phyloP scores from a whole-genome alignment of 805 yeast species.

The Ogataea glucozyma region DNA sequence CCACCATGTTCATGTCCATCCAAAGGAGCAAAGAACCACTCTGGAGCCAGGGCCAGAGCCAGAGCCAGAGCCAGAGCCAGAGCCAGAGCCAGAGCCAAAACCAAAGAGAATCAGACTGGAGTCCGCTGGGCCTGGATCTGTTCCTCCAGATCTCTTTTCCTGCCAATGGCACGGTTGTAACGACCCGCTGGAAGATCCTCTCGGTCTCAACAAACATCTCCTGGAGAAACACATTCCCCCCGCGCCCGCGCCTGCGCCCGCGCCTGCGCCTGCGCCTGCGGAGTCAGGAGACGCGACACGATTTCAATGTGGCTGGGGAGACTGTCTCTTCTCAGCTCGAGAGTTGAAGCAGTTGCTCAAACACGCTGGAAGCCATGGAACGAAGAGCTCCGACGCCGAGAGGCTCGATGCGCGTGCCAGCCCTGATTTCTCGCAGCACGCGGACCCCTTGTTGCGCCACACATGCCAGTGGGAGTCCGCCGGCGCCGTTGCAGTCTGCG shows the following conservation, averaged over 20 bases:
- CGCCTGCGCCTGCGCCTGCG: slow-evolving; percentile 1
- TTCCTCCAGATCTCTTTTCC: slow-evolving; percentile 28
- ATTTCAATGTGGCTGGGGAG: slow-evolving; percentile 74
- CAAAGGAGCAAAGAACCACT: neutral
- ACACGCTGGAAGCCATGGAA: slow-evolving; percentile 44
- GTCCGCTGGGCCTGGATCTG: too few relatives aligned
- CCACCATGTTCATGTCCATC: neutral
- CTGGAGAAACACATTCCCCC: slow-evolving; percentile 45
- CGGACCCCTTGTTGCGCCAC: too few relatives aligned
- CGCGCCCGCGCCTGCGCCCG: slow-evolving; percentile 17
- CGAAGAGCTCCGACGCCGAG: neutral
- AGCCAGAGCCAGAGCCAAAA: neutral
- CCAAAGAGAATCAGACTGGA: slow-evolving; percentile 30
- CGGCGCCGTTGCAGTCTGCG: slow-evolving; percentile 43
- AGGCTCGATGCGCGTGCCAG: neutral
- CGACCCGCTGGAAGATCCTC: slow-evolving; percentile 34
- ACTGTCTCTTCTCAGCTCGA: slow-evolving; percentile 60
- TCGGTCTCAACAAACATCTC: slow-evolving; percentile 52
- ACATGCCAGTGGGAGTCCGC: too few relatives aligned
- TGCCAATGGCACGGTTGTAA: slow-evolving; percentile 76
- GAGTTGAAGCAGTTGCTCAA: slow-evolving; percentile 55
- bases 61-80: neutral
- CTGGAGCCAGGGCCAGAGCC: neutral
- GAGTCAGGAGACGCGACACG: too few relatives aligned
- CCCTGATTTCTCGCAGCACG: too few relatives aligned